A percentile compares a stretch with the other conserved stretches of the same genome.
Evolutionary conservation across 2,329 filamentous ascomycete genomes (phyloP).

Genomic region (Ceratocystis papillata): DNA sequence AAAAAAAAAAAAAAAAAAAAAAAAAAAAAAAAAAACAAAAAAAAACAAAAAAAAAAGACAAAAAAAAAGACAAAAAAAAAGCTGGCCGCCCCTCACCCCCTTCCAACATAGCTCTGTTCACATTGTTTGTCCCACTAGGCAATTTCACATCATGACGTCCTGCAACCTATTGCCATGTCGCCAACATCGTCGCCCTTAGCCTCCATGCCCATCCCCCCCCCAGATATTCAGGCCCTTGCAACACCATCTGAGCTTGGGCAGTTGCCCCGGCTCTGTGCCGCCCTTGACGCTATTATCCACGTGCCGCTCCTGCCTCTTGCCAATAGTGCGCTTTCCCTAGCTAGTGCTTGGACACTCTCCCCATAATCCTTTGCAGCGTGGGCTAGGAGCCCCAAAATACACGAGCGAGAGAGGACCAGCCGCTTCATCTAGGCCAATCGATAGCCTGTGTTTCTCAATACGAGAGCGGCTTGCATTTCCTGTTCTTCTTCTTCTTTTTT

Average conservation of each 20-base stretch:
- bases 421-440: background rate
- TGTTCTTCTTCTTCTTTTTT: background rate
- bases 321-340: slow-evolving; percentile 9
- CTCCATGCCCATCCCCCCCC: background rate
- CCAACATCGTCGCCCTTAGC: background rate
- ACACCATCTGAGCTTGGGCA: background rate
- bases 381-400: background rate
- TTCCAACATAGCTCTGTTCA: background rate
- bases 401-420: background rate
- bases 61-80: too few species aligned
- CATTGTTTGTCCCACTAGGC: background rate
- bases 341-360: slow-evolving; percentile 1
- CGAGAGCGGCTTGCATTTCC: background rate
- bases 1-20: too few species aligned
- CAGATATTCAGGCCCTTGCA: background rate
- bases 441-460: background rate
- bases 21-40: too few species aligned
- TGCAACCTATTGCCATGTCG: background rate
- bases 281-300: slow-evolving; percentile 5
- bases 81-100: too few species aligned
- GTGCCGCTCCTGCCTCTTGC: slow-evolving; percentile 5
- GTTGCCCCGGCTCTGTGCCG: slow-evolving; percentile 7
- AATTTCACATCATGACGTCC: background rate
- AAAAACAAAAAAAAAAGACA: too few species aligned
- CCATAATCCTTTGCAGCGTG: background rate